Evolutionary conservation across 305 asterid genomes (phyloP).

Genomic region (Coffea humblotiana): DNA sequence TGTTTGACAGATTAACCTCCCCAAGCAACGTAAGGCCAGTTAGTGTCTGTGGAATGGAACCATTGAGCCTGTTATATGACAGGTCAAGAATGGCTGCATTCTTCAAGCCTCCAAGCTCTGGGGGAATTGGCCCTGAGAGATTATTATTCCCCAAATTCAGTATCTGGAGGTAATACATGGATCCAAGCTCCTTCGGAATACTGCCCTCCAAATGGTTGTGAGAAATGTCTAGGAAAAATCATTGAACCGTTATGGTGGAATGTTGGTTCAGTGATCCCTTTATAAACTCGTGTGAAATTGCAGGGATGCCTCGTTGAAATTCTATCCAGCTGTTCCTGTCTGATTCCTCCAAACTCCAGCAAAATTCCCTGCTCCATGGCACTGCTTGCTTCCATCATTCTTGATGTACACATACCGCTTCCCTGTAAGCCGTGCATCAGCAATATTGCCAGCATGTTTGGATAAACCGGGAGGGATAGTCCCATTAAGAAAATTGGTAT

Average conservation of each 20-base stretch:
- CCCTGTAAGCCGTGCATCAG: slow-evolving; percentile 57
- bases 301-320: slow-evolving; percentile 78
- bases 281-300: slow-evolving; percentile 64
- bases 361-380: slow-evolving; percentile 93
- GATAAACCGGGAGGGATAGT: slow-evolving; percentile 63
- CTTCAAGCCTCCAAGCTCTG: slow-evolving; percentile 69
- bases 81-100: slow-evolving; percentile 82
- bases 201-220: slow-evolving; percentile 69
- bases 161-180: slow-evolving; percentile 64
- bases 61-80: slow-evolving; percentile 69
- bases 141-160: slow-evolving; percentile 81
- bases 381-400: slow-evolving; percentile 80
- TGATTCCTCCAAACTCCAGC: slow-evolving; percentile 86
- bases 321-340: slow-evolving; percentile 62
- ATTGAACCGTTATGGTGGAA: slow-evolving; percentile 89
- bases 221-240: slow-evolving; percentile 94
- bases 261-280: slow-evolving; percentile 69
- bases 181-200: slow-evolving; percentile 86
- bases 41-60: slow-evolving; percentile 66
- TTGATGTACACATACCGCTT: slow-evolving; percentile 67
- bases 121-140: slow-evolving; percentile 83
- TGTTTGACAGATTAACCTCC: slow-evolving; percentile 77
- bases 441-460: slow-evolving; percentile 90
- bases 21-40: slow-evolving; percentile 62
- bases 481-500: slow-evolving; percentile 61